Evolutionary conservation across 192 early-diverging fungal genomes (phyloP), one percentile per base, ranked within the genome.

Genomic region (Backusella morwellensis): DNA sequence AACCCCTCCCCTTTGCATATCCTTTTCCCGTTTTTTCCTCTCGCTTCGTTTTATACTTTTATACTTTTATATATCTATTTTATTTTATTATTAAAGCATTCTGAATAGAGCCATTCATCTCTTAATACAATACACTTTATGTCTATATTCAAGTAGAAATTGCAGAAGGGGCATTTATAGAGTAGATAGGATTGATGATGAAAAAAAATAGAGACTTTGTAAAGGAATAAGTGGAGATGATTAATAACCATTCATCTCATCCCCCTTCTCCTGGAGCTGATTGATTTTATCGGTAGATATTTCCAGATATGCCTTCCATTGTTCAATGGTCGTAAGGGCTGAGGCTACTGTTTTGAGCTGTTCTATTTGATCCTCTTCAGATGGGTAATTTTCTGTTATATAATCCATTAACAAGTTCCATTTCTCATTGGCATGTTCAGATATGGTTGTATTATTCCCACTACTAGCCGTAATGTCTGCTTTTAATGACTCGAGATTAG

Each of bases 321-420:
- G 38, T 5, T 75, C 74, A 19, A 35, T 17, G 7, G 74, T 68
- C 19, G 74, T 75, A n/a, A 66, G 63, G 47, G 36, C 14, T 9
- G 32, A 19, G n/a, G 66, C 42, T 15, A 67, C 42, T 6, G 40
- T 34, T 19, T 36, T 32, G 21, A 75, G 12, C 6, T 66, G n/a
- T 12, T 75, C 17, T 19, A 75, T 34, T 11, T 66, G 56, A 12
- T 12, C 14, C 7, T 35, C 19, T 0, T 68, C 19, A 32, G 69
- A 29, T 11, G 73, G 77, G 8, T 78, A 70, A 14, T 35, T 47
- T 34, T 26, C 12, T 29, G 29, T 34, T 17, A 78, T 41, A 14
- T 73, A 35, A 9, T 15, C 42, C 23, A 66, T 68, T n/a, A 78
- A 70, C 4, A 35, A 21, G 11, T 38, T 21, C 77, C 77, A 78